Conservation (phyloP, 2,329 filamentous ascomycete species). For the Claviceps pusilla region DNA sequence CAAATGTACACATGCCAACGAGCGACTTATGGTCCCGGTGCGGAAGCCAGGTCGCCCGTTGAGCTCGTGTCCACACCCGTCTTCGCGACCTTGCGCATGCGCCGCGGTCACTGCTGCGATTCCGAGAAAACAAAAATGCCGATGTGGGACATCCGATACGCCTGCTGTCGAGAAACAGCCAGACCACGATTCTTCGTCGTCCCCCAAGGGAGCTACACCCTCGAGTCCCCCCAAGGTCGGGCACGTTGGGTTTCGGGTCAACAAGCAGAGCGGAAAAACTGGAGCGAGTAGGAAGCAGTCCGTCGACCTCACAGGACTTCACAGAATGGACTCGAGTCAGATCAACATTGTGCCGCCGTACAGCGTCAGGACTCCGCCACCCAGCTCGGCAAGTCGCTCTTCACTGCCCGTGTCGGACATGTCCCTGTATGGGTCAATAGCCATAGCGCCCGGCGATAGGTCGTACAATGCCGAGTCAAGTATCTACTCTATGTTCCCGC, state of each 20-base stretch:
- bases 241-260: conserved; percentile 27
- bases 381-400: conserved; percentile 9
- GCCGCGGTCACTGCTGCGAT: conserved; percentile 50
- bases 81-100: conserved; percentile 45
- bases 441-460: conserved; percentile 13
- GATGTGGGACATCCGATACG: conserved; percentile 27
- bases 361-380: conserved; percentile 12
- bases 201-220: conserved; percentile 10
- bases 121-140: conserved; percentile 41
- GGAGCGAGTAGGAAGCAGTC: conserved; percentile 29
- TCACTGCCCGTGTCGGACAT: conserved; percentile 10
- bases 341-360: conserved; percentile 31
- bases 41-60: conserved; percentile 57
- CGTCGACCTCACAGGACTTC: conserved; percentile 32
- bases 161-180: conserved; percentile 9
- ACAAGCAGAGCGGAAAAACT: conserved; percentile 26
- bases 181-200: conserved; percentile 12
- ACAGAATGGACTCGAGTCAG: conserved; percentile 37
- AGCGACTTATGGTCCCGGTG: conserved; percentile 55
- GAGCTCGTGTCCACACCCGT: conserved; percentile 53
- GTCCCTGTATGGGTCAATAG: conserved; percentile 15
- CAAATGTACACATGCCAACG: conserved; percentile 54
- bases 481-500: conserved; percentile 19
- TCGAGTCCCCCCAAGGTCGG: conserved; percentile 18
- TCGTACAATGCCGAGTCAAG: conserved; percentile 12